phyloP scores from a whole-genome alignment of 2,329 filamentous ascomycete genomes.

The Aspergillus sp. region DNA sequence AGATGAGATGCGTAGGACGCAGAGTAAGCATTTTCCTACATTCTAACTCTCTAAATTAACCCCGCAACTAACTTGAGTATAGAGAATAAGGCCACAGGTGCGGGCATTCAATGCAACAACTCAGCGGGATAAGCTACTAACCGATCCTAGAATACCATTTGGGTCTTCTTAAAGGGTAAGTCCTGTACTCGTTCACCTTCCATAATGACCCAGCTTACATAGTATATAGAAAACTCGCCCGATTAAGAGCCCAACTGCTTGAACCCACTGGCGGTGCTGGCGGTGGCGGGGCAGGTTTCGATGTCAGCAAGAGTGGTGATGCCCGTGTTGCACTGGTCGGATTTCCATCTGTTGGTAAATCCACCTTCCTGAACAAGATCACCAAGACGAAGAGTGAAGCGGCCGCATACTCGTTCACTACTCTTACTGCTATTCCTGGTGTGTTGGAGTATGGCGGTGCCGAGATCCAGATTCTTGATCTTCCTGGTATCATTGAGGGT shows the following conservation, averaged over 20 bases:
- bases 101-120: slow-evolving; percentile 32
- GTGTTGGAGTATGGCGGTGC: slow-evolving; percentile 97
- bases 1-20: slow-evolving; percentile 98
- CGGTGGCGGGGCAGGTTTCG: slow-evolving; percentile 77
- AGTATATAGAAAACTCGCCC: slow-evolving; percentile 78
- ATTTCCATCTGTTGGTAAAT: slow-evolving; percentile 99
- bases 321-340: slow-evolving; percentile 95
- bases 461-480: slow-evolving; percentile 95
- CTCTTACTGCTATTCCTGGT: slow-evolving; percentile 92
- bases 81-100: slow-evolving; percentile 99
- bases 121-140: background rate
- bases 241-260: slow-evolving; percentile 88
- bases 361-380: slow-evolving; percentile 97
- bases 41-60: slow-evolving; percentile 16
- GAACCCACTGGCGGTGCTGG: slow-evolving; percentile 82
- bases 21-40: slow-evolving; percentile 66
- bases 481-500: slow-evolving; percentile 97
- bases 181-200: slow-evolving; percentile 22
- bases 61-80: slow-evolving; percentile 35
- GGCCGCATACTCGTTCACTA: slow-evolving; percentile 95
- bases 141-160: slow-evolving; percentile 82
- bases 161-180: slow-evolving; percentile 90
- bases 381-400: slow-evolving; percentile 97
- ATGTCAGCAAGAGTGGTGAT: slow-evolving; percentile 94
- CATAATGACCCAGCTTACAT: background rate